Evolutionary conservation across 495 filamentous ascomycete genomes (phyloP).

Genomic region (Penicillium cinerascens): DNA sequence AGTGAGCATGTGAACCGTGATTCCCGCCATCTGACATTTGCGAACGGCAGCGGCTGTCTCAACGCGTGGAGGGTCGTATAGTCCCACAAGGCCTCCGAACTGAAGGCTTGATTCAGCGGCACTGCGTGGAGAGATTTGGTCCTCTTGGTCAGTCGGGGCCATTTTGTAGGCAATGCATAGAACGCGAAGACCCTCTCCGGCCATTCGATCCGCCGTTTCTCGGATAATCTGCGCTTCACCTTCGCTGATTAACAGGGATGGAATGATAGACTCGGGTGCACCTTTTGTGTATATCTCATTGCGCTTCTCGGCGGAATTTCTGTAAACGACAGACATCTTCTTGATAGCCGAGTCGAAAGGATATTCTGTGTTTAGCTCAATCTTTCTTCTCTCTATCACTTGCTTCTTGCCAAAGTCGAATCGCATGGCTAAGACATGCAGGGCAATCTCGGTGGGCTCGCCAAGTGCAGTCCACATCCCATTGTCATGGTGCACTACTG

Average conservation of each 20-base stretch:
- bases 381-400: conserved; percentile 48
- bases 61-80: conserved; percentile 67
- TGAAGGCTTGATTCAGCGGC: conserved; percentile 52
- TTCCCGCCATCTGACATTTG: conserved; percentile 59
- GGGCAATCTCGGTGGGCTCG: conserved; percentile 80
- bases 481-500: conserved; percentile 56
- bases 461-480: conserved; percentile 66
- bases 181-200: conserved; percentile 74
- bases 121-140: conserved; percentile 30
- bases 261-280: conserved; percentile 60
- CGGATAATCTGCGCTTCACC: conserved; percentile 52
- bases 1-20: conserved; percentile 68
- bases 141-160: conserved; percentile 17
- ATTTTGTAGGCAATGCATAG: conserved; percentile 65
- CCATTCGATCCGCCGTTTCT: conserved; percentile 59
- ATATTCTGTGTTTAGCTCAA: conserved; percentile 69
- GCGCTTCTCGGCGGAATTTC: conserved; percentile 19
- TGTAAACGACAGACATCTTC: conserved; percentile 77
- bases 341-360: conserved; percentile 81
- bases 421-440: conserved; percentile 73
- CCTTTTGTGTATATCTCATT: conserved; percentile 65
- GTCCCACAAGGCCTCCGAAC: conserved; percentile 57
- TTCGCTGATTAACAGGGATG: conserved; percentile 51
- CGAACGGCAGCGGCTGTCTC: conserved; percentile 54
- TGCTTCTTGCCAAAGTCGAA: conserved; percentile 61